These are phyloP conservation scores for Nemania abortiva DNA, from an alignment of 2,329 filamentous ascomycete species.

Conservation along the genomic window DNA sequence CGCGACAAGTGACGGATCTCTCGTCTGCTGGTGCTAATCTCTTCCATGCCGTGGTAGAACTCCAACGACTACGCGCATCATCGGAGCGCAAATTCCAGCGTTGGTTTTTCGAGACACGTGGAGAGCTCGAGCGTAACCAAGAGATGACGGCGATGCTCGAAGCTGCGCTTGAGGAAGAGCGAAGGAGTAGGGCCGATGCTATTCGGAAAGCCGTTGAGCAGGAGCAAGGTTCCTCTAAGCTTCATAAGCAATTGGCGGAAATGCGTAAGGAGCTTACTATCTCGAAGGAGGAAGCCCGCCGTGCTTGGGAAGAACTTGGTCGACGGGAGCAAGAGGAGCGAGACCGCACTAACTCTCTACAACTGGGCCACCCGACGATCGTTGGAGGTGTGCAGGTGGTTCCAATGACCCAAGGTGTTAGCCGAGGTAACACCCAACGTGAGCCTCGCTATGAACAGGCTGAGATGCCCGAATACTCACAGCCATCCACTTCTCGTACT, in stretches of 20 bases:
- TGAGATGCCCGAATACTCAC: slow-evolving; percentile 51
- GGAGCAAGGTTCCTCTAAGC: slow-evolving; percentile 75
- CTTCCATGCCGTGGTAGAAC: slow-evolving; percentile 96
- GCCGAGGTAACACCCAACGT: slow-evolving; percentile 63
- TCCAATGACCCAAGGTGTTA: slow-evolving; percentile 83
- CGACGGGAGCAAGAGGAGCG: slow-evolving; percentile 93
- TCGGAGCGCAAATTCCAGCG: slow-evolving; percentile 98
- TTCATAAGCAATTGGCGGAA: slow-evolving; percentile 84
- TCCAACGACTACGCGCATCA: slow-evolving; percentile 91
- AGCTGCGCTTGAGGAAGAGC: slow-evolving; percentile 78
- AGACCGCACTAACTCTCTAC: slow-evolving; percentile 85
- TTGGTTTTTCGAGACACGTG: slow-evolving; percentile 96
- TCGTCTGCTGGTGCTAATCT: slow-evolving; percentile 96
- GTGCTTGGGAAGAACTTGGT: slow-evolving; percentile 97
- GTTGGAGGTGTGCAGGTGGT: slow-evolving; percentile 96
- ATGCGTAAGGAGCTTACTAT: slow-evolving; percentile 94
- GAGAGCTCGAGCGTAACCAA: slow-evolving; percentile 85
- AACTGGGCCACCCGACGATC: slow-evolving; percentile 87
- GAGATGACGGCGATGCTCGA: slow-evolving; percentile 88
- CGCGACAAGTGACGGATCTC: slow-evolving; percentile 95
- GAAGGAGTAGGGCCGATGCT: slow-evolving; percentile 75
- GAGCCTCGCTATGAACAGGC: slow-evolving; percentile 53
- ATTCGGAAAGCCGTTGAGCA: slow-evolving; percentile 74
- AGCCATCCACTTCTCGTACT: slow-evolving; percentile 47
- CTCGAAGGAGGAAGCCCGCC: slow-evolving; percentile 92